Conservation (phyloP, 208 protist species). For the Acanthamoeba healyi region DNA sequence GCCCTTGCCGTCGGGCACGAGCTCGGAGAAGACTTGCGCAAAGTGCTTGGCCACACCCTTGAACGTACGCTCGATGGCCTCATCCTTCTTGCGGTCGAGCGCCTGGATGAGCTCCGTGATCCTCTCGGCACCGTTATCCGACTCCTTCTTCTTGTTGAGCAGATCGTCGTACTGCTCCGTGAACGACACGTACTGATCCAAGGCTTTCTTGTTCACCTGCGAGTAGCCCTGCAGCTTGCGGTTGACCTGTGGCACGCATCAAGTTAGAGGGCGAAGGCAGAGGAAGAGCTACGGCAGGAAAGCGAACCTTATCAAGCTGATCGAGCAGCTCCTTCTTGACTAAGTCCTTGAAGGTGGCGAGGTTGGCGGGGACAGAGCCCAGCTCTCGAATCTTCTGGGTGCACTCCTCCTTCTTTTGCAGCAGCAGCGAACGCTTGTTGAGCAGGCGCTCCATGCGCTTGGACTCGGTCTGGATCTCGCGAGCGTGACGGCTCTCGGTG, state of each 20-base stretch:
- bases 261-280: no score
- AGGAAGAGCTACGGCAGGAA: constrained; percentile 38
- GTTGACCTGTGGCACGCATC: constrained; percentile 62
- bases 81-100: constrained; percentile 96
- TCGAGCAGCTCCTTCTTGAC: constrained; percentile 32
- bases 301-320: neutral
- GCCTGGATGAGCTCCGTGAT: constrained; percentile 97
- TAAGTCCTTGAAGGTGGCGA: constrained; percentile 12
- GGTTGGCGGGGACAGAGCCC: constrained; percentile 90
- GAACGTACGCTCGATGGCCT: constrained; percentile 97
- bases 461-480: neutral
- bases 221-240: constrained; percentile 93
- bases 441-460: constrained; percentile 82
- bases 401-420: constrained; percentile 91
- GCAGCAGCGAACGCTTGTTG: constrained; percentile 79
- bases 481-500: constrained; percentile 7
- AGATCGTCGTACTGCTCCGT: constrained; percentile 93
- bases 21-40: constrained; percentile 96
- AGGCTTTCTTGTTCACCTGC: constrained; percentile 98
- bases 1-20: constrained; percentile 94
- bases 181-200: constrained; percentile 97
- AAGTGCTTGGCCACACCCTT: constrained; percentile 97
- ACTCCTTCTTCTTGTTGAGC: constrained; percentile 89
- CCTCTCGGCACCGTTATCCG: constrained; percentile 92
- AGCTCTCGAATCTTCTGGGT: constrained; percentile 94